Evolutionary conservation across 768 basidiomycete species (phyloP), one percentile per base, ranked within the genome.

Genomic region (Agaricus subrufescens): DNA sequence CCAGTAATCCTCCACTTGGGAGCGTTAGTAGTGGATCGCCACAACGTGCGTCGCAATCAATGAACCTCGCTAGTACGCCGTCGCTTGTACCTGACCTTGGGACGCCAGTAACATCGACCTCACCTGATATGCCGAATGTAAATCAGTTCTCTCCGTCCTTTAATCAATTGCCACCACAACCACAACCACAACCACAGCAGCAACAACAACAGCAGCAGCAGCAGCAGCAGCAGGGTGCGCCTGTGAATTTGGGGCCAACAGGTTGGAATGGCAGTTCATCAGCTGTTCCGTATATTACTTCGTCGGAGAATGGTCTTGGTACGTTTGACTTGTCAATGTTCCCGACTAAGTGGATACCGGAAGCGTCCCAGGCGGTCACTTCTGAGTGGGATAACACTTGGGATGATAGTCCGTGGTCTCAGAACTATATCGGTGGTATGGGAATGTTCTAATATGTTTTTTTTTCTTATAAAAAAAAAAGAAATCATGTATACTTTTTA

Each of bases 311-410:
- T n/a, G 49, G 23, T 11, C 15, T 50, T n/a, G 5, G 34, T 45
- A n/a, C 25, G 30, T 56, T 56, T 30, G 55, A 56, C 38, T 43
- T 49, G 31, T 56, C 54, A 15, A n/a, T 56, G n/a, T 56, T 50
- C 4, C 46, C 55, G 42, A 50, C 49, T 23, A 56, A 45, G 34
- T 56, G 55, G 55, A 56, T 56, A 48, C 49, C 55, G 15, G 55
- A 56, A 37, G 43, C 55, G 2, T 56, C 55, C 30, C 55, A 56
- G 25, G 48, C 43, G 19, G 23, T 44, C 19, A 50, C 34, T 25
- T 31, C 42, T 9, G 55, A 56, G 14, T 56, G 55, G 55, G 49
- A 50, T 50, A 50, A 45, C 39, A 25, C 48, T 27, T 56, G 55
- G 55, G 48, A 50, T 44, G 55, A 56, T 27, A 45, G 25, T 27